These are phyloP conservation scores for Myriosclerotinia scirpicola DNA, from an alignment of 2,329 filamentous ascomycete species.

Conservation along the genomic window DNA sequence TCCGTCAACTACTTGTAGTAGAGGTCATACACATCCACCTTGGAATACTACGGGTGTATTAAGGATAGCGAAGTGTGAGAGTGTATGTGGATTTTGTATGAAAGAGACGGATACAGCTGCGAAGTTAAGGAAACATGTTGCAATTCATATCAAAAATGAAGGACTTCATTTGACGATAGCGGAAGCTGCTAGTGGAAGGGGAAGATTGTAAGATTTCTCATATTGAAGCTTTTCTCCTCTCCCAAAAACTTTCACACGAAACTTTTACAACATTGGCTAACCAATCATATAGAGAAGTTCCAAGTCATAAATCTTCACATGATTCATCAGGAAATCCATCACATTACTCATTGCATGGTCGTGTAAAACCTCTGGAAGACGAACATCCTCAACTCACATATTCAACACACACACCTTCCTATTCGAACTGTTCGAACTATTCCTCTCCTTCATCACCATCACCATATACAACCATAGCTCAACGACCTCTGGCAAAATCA, in stretches of 20 bases:
- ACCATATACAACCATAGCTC: slow-evolving; percentile 6
- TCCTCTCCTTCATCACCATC: slow-evolving; percentile 9
- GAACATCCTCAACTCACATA: slow-evolving; percentile 11
- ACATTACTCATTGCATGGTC: slow-evolving; percentile 3
- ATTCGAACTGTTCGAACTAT: slow-evolving; percentile 3
- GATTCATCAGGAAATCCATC: slow-evolving; percentile 6
- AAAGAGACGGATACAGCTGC: slow-evolving; percentile 39
- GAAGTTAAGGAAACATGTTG: slow-evolving; percentile 39
- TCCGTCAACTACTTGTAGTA: slow-evolving; percentile 35
- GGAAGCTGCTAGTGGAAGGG: slow-evolving; percentile 36
- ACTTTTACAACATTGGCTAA: slow-evolving; percentile 6
- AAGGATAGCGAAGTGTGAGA: slow-evolving; percentile 37
- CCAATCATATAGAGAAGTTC: slow-evolving; percentile 3
- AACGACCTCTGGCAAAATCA: slow-evolving; percentile 27
- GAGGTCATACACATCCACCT: slow-evolving; percentile 37
- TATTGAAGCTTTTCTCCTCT: neutral
- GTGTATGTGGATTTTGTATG: slow-evolving; percentile 38
- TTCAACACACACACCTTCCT: slow-evolving; percentile 6
- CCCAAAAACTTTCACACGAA: neutral
- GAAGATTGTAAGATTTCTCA: slow-evolving; percentile 33
- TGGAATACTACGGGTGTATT: slow-evolving; percentile 37
- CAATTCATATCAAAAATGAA: slow-evolving; percentile 39
- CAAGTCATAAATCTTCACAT: slow-evolving; percentile 9
- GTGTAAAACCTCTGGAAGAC: slow-evolving; percentile 7
- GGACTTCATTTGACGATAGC: slow-evolving; percentile 35